A percentile compares a stretch with the other conserved stretches of the same genome.
Conservation (phyloP, 352 stramenopile genomes). For the Globisporangium irregulare region DNA sequence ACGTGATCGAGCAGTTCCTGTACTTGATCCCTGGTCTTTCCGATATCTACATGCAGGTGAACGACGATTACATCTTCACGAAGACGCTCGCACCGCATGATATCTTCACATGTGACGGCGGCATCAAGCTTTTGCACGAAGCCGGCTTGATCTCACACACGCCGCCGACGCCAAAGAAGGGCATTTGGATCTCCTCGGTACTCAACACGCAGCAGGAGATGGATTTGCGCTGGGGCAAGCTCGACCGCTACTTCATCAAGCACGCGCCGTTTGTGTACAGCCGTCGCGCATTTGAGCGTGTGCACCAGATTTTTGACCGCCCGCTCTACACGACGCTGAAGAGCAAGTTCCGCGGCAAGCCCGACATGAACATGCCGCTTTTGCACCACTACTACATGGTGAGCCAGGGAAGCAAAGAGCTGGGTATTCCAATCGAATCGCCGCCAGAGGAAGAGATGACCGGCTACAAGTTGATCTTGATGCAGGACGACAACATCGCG, state of each 20-base stretch:
- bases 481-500: conserved; percentile 80
- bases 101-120: conserved; percentile 86
- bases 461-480: conserved; percentile 82
- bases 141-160: conserved; percentile 71
- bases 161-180: conserved; percentile 72
- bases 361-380: conserved; percentile 88
- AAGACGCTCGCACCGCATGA: conserved; percentile 77
- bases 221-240: conserved; percentile 77
- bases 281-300: conserved; percentile 74
- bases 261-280: conserved; percentile 88
- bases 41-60: conserved; percentile 89
- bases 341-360: conserved; percentile 81
- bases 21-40: conserved; percentile 84
- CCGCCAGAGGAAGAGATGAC: conserved; percentile 74
- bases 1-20: conserved; percentile 89
- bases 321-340: conserved; percentile 82
- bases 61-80: conserved; percentile 89
- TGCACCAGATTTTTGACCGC: conserved; percentile 87
- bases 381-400: conserved; percentile 89
- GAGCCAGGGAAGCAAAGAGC: conserved; percentile 69
- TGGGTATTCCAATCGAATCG: conserved; percentile 74
- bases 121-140: conserved; percentile 80
- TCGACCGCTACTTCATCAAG: conserved; percentile 85
- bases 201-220: conserved; percentile 88
- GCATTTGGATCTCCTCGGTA: conserved; percentile 86